Evolutionary conservation across 2,329 filamentous ascomycete genomes (phyloP).

Genomic region (Beauveria medogensis): DNA sequence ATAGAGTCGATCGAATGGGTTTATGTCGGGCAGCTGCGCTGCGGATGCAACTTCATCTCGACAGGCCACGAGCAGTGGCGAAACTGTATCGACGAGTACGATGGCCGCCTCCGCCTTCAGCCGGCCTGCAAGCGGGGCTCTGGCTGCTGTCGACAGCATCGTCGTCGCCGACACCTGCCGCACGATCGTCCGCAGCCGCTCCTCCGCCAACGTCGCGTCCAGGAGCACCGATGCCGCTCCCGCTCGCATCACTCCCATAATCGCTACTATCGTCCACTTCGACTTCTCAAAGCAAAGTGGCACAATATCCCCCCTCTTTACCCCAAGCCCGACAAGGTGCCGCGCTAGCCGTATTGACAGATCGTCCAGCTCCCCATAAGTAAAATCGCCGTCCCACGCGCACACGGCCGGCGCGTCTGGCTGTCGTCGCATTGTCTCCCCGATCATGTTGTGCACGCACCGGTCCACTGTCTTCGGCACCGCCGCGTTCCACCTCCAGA

Average conservation of each 20-base stretch:
- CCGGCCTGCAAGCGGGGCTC: neutral
- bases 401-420: slow-evolving; percentile 15
- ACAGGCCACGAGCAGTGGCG: neutral
- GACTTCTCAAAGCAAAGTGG: slow-evolving; percentile 23
- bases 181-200: slow-evolving; percentile 10
- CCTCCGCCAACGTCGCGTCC: slow-evolving; percentile 16
- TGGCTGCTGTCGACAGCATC: neutral
- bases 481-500: slow-evolving; percentile 5
- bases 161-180: neutral
- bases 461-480: neutral
- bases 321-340: slow-evolving; percentile 11
- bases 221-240: slow-evolving; percentile 25
- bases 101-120: neutral
- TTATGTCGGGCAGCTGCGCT: neutral
- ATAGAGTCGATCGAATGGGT: slow-evolving; percentile 11
- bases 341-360: slow-evolving; percentile 12
- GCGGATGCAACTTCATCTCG: neutral
- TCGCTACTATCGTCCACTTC: slow-evolving; percentile 19
- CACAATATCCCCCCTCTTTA: neutral
- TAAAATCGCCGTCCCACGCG: slow-evolving; percentile 18
- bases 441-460: slow-evolving; percentile 3
- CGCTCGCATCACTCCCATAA: slow-evolving; percentile 24
- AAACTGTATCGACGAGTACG: neutral
- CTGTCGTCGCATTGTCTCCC: neutral
- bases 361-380: slow-evolving; percentile 18